phyloP scores from a whole-genome alignment of 179 eudicot genomes.

The Patellifolia procumbens region DNA sequence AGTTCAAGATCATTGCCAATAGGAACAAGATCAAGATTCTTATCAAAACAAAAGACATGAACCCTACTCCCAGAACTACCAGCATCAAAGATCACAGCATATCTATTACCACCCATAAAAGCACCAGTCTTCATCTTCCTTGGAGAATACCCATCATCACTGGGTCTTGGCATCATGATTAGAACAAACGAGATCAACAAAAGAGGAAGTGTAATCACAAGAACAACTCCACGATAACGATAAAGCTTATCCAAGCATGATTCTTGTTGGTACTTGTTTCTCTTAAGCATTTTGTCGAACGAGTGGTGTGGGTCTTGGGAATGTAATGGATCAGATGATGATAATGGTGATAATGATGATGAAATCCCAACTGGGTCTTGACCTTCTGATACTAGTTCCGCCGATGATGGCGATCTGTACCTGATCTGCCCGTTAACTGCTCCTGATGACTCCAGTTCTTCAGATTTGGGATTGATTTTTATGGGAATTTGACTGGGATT shows the following conservation, averaged over 20 bases:
- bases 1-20: constrained; percentile 87
- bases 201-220: constrained; percentile 63
- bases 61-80: constrained; percentile 94
- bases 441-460: constrained; percentile 45
- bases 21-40: constrained; percentile 71
- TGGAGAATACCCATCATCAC: constrained; percentile 21
- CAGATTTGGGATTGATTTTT: not conserved
- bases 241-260: constrained; percentile 51
- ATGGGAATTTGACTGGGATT: constrained; percentile 4
- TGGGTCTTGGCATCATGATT: constrained; percentile 54
- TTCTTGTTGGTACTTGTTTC: constrained; percentile 49
- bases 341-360: no score
- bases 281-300: constrained; percentile 55
- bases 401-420: constrained; percentile 82
- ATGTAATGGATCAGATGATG: constrained; percentile 18
- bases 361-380: no score
- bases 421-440: constrained; percentile 77
- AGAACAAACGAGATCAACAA: constrained; percentile 56
- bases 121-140: constrained; percentile 28
- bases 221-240: constrained; percentile 53
- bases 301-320: constrained; percentile 26
- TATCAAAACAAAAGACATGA: constrained; percentile 81
- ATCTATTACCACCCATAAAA: constrained; percentile 23
- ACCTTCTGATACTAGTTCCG: constrained; percentile 55
- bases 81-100: constrained; percentile 89